Evolutionary conservation across 2,329 filamentous ascomycete species (phyloP).

Genomic region (Penicillium oxalicum): DNA sequence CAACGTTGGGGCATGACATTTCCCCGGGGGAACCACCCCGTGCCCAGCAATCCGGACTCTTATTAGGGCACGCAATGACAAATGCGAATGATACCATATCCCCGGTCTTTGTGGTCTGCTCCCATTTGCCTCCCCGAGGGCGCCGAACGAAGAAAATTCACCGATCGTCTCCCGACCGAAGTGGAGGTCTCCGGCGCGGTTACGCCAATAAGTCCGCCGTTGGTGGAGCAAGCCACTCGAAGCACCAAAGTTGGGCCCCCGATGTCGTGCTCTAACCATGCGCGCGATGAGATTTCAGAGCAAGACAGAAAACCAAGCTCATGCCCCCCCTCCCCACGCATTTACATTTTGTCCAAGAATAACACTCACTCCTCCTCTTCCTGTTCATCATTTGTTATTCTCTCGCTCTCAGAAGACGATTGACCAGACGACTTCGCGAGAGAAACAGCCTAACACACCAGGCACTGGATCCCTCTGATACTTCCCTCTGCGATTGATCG

Average conservation of each 20-base stretch:
- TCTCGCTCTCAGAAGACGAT: background rate
- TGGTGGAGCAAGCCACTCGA: conserved; percentile 9
- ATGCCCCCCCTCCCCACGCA: conserved; percentile 1
- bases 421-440: background rate
- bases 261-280: conserved; percentile 15
- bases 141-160: conserved; percentile 9
- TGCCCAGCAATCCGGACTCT: background rate
- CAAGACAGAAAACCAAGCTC: conserved; percentile 4
- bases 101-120: background rate
- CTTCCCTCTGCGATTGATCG: too few species aligned
- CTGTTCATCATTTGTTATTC: background rate
- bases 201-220: conserved; percentile 12
- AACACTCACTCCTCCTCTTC: background rate
- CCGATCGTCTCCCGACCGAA: conserved; percentile 9
- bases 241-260: conserved; percentile 2
- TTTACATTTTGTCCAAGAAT: background rate
- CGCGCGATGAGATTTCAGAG: conserved; percentile 5
- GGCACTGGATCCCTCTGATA: background rate
- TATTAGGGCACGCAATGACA: conserved; percentile 4
- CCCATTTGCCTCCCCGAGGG: background rate
- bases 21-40: background rate
- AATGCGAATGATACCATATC: background rate
- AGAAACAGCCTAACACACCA: too few species aligned
- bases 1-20: too few species aligned
- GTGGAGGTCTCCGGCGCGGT: conserved; percentile 6